phyloP scores from a whole-genome alignment of 2,329 filamentous ascomycete genomes.

The Boeremia exigua region DNA sequence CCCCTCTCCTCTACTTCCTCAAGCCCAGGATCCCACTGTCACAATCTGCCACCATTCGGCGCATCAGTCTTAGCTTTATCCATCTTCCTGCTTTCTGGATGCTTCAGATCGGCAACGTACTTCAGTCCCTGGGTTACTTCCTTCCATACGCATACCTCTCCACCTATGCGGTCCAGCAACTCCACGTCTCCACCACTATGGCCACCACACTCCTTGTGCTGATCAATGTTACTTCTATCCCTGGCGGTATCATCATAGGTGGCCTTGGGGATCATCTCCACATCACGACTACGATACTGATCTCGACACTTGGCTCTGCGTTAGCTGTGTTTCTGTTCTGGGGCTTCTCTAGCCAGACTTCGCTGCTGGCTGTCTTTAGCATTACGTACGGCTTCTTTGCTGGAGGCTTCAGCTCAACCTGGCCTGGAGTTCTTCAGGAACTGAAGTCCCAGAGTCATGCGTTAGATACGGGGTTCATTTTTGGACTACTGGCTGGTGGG shows the following conservation, averaged over 20 bases:
- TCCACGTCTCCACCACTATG: constrained; percentile 30
- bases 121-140: constrained; percentile 49
- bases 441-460: constrained; percentile 33
- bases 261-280: constrained; percentile 51
- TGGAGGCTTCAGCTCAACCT: constrained; percentile 35
- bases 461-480: constrained; percentile 53
- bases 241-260: constrained; percentile 44
- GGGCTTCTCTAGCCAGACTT: constrained; percentile 50
- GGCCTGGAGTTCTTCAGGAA: constrained; percentile 30
- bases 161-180: constrained; percentile 41
- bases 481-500: constrained; percentile 54
- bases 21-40: constrained; percentile 50
- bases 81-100: constrained; percentile 41
- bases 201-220: constrained; percentile 41
- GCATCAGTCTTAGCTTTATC: constrained; percentile 42
- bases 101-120: constrained; percentile 44
- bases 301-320: constrained; percentile 49
- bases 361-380: constrained; percentile 39
- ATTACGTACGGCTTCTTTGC: constrained; percentile 46
- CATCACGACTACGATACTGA: constrained; percentile 48
- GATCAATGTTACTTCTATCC: constrained; percentile 44
- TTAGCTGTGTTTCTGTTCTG: constrained; percentile 53
- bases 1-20: constrained; percentile 45
- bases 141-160: constrained; percentile 48
- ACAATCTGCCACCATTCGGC: constrained; percentile 24